Base-by-base conservation (phyloP, 331 rosid species). In the Quercus tomentella region DNA sequence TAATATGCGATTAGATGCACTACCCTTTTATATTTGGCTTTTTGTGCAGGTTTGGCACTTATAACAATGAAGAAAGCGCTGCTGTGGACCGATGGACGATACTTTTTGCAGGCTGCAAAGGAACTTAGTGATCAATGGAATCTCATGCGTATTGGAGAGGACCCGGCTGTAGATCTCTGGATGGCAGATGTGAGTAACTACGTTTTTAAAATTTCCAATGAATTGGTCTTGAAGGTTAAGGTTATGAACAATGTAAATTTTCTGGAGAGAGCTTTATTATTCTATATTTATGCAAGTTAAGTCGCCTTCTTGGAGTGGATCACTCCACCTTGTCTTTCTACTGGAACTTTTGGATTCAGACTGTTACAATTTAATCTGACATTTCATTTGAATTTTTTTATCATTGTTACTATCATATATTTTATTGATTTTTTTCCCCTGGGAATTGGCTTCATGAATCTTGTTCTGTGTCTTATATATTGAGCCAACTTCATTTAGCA, bases 111-210 rank as follows among this genome's bases (percentile, higher is more conserved):
- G 91, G 99, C 99, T 54, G 82, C 83, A 28, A 90, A 93, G 79
- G 72, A 96, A 73, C 98, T 96, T 56, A 91, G 92, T 74, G 90
- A 86, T 73, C 93, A 90, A 67, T 96, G 99, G 99, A 86, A 86
- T 67, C 93, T 96, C 68, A 96, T 96, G 99, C 99, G 99, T 7
- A 88, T 92, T 14, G 98, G 94, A 57, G 99, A 96, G 86, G 99
- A 96, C 79, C 97, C 98, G 77, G 55, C 91, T 43, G 91, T 91
- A 21, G 98, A 93, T 81, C 63, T 70, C 81, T 93, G 99, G 99
- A 88, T 96, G 90, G 95, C 91, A 56, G 92, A 93, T 84, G 99
- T 96, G 85, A 89, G 98, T 80, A 25, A 12, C 23, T 15, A 21
- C 63, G 58, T 80, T 55, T 78, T 56, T 12, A 16, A 65, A 18